Conservation (phyloP, 257 asterid genomes). For the Echites panduratus region DNA sequence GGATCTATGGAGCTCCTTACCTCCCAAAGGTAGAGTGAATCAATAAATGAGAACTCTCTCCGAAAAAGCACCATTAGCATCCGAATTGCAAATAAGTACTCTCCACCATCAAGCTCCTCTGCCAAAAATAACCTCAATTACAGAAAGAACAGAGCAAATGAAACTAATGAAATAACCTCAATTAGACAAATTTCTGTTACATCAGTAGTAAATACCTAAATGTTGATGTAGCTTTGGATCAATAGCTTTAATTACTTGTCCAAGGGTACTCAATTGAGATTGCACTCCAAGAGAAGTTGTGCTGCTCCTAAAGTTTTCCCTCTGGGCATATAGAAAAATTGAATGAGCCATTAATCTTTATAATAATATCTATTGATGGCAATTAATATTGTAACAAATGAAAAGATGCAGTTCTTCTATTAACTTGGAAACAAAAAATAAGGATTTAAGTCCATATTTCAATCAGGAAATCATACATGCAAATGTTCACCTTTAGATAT, state of each 20-base stretch:
- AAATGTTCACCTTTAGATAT: background rate
- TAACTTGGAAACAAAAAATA: background rate
- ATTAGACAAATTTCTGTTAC: slow-evolving; percentile 12
- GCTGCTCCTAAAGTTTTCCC: slow-evolving; percentile 84
- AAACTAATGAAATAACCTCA: background rate
- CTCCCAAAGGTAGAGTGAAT: slow-evolving; percentile 96
- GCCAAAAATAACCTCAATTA: slow-evolving; percentile 23
- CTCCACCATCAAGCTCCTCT: slow-evolving; percentile 98
- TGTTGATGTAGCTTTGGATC: slow-evolving; percentile 94
- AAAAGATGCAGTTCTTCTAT: background rate
- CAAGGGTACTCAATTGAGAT: slow-evolving; percentile 76
- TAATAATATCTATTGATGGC: slow-evolving; percentile 3
- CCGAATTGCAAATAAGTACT: slow-evolving; percentile 89
- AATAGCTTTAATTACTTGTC: slow-evolving; percentile 73
- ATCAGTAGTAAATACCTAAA: slow-evolving; percentile 61
- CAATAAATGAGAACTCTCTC: slow-evolving; percentile 88
- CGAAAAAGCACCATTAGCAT: slow-evolving; percentile 97
- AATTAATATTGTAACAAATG: background rate
- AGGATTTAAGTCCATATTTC: background rate
- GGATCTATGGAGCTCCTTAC: slow-evolving; percentile 27
- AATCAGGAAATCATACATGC: background rate
- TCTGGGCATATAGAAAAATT: slow-evolving; percentile 38
- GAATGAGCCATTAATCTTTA: slow-evolving; percentile 22
- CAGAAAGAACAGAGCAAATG: slow-evolving; percentile 13
- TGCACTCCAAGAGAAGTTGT: slow-evolving; percentile 86